Base-by-base conservation (phyloP, 176 grass and related monocot genomes). In the Oryza meridionalis region DNA sequence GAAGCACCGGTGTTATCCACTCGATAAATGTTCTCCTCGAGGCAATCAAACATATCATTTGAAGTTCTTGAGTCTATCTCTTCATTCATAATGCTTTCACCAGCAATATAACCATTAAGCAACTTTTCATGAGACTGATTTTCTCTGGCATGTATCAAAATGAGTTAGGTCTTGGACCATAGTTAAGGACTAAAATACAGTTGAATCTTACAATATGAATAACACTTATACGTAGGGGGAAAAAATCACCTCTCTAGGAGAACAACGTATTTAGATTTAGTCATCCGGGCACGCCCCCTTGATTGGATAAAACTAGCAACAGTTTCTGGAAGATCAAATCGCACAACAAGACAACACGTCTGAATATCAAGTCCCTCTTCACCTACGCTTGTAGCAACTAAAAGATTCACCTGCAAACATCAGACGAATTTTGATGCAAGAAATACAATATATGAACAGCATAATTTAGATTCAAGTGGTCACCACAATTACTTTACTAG, bases 281-380 rank as follows among this genome's bases (percentile, higher is more conserved):
- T 88, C 95, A 98, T 95, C 35, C 95, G 84, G 38, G 95, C 95
- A 67, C 95, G 92, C 22, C 95, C 95, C 82, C 92, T 90, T 65
- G 95, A 98, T 87, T 98, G 92, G 82, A 98, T 95, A 86, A 88
- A 93, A 77, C 95, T 98, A 49, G 89, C 73, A 73, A 98, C 90
- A 70, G 95, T 95, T 93, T 98, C 88, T 59, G 95, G 95, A 82
- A 95, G 91, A 89, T 98, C 95, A 74, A 98, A 98, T 78, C 95
- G 91, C 87, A 98, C 85, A 69, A 98, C 95, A 51, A 98, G 91
- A 82, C 91, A 93, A 80, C 95, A 98, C 9, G 95, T 98, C 81
- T 95, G 91, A 87, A 98, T 93, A 74, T 98, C 95, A 77, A 98
- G 95, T 47, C 95, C 95, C 88, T 98, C 95, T 91, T 98, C 95